Evolutionary conservation across 140 eudicot genomes (phyloP).

Genomic region (Erigeron philadelphicus): DNA sequence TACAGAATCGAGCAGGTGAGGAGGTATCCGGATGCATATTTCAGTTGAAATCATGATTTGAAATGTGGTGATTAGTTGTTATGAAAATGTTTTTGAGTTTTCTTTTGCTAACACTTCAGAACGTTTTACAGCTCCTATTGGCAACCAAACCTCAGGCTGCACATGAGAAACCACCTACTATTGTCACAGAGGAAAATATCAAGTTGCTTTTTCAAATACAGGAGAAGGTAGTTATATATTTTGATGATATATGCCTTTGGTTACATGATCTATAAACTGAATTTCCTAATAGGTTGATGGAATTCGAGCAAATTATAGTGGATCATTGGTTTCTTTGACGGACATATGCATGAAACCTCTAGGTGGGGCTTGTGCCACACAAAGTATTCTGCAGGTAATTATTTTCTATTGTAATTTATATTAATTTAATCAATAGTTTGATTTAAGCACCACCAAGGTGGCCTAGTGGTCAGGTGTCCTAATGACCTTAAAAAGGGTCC

Average conservation of each 20-base stretch:
- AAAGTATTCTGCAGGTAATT: slow-evolving; percentile 88
- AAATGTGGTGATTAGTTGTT: neutral
- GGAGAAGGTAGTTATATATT: slow-evolving; percentile 54
- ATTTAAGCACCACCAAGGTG: neutral
- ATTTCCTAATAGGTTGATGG: slow-evolving; percentile 60
- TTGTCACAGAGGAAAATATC: slow-evolving; percentile 73
- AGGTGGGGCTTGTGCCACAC: slow-evolving; percentile 92
- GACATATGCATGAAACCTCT: slow-evolving; percentile 98
- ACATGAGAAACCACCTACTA: slow-evolving; percentile 60
- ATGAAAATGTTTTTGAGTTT: neutral
- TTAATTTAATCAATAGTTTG: neutral
- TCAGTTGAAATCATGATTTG: neutral
- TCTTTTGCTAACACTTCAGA: slow-evolving; percentile 4
- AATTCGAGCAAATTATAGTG: slow-evolving; percentile 72
- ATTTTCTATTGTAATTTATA: slow-evolving; percentile 7
- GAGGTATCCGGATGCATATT: slow-evolving; percentile 14
- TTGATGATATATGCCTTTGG: slow-evolving; percentile 18
- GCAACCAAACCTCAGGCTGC: slow-evolving; percentile 62
- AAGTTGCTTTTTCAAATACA: slow-evolving; percentile 83
- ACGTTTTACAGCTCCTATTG: slow-evolving; percentile 69
- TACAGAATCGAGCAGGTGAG: slow-evolving; percentile 95
- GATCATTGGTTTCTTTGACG: slow-evolving; percentile 70
- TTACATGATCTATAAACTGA: neutral
- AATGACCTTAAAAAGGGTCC: too few species aligned
- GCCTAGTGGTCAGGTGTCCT: too few species aligned